Evolutionary conservation across 1,284 basidiomycete genomes (phyloP).

Genomic region (Marasmius oreades): DNA sequence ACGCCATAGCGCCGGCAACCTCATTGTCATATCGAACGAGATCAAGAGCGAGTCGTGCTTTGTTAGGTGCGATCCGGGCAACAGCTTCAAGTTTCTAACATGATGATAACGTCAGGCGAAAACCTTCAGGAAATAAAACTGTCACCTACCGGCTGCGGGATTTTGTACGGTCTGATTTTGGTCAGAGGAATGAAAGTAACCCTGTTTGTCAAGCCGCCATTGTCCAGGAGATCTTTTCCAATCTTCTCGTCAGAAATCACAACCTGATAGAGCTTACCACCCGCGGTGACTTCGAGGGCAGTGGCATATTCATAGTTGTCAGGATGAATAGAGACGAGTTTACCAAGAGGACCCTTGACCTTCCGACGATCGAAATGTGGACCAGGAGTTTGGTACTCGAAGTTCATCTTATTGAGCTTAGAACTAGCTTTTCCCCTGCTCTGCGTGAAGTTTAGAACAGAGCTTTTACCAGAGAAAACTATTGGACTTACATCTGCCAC

Average conservation of each 20-base stretch:
- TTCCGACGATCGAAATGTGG: slow-evolving; percentile 83
- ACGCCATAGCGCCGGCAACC: slow-evolving; percentile 87
- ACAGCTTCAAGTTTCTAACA: slow-evolving; percentile 76
- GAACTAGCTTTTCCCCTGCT: slow-evolving; percentile 72
- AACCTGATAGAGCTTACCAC: slow-evolving; percentile 90
- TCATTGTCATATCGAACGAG: slow-evolving; percentile 86
- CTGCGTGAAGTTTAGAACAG: slow-evolving; percentile 33
- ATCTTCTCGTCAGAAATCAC: slow-evolving; percentile 91
- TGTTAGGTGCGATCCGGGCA: slow-evolving; percentile 74
- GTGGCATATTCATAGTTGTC: slow-evolving; percentile 78
- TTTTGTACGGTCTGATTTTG: slow-evolving; percentile 78
- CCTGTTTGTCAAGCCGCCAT: slow-evolving; percentile 81
- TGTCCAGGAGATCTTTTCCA: slow-evolving; percentile 82
- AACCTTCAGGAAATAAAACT: background rate
- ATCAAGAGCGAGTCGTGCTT: slow-evolving; percentile 83
- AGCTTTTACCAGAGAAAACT: background rate
- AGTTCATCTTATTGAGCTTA: slow-evolving; percentile 73
- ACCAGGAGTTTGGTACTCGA: slow-evolving; percentile 78
- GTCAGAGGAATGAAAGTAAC: slow-evolving; percentile 94
- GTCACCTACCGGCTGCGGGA: slow-evolving; percentile 56
- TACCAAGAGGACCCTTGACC: slow-evolving; percentile 94
- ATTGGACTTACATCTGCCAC: slow-evolving; percentile 60
- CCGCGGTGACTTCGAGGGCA: slow-evolving; percentile 92
- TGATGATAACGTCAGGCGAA: slow-evolving; percentile 5
- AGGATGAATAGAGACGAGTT: slow-evolving; percentile 73